Base-by-base conservation (phyloP, 176 grass and related monocot genomes). In the Dactylis glomerata region DNA sequence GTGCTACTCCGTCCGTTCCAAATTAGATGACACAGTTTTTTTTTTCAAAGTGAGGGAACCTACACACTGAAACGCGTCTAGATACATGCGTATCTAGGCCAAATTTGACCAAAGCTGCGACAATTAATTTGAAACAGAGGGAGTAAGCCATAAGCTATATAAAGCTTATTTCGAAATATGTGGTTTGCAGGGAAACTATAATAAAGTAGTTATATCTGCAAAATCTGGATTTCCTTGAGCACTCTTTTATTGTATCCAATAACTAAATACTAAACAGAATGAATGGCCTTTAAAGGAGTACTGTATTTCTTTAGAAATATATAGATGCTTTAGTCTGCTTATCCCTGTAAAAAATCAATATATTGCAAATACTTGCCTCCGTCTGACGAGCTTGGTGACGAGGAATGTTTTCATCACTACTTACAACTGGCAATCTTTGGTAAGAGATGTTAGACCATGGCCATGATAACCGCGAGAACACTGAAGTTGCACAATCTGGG, bases 331-430 rank as follows among this genome's bases (percentile, higher is more conserved):
- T 59, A 19, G 78, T 46, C 28, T 44, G 20, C 2, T 56, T 26
- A 86, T 66, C 8, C 24, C 17, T 38, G 2, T 1, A 46, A 33
- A 32, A 67, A 81, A 36, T 34, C 8, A 65, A 75, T 44, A 5
- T 65, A 56, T 71, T 44, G 30, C 12, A 76, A 76, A 63, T 67
- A 86, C 87, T 91, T 92, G 75, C 93, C 90, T 99, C 86, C 64
- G 42, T 72, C 47, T 91, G 96, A 70, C 1, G 84, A 62, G 19
- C 36, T 33, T 73, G 87, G 42, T 67, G 82, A 73, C 66, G 41
- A 71, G 63, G 84, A 30, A 75, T 72, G 9, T 75, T 93, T 74
- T 83, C 86, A 82, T 85, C 31, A 94, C 8, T 85, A 51, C 59
- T 72, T 87, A 77, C 82, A 77, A 51, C 75, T 28, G 89, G 84